Evolutionary conservation across 345 rosid species (phyloP).

Genomic region (Aegle marmelos): DNA sequence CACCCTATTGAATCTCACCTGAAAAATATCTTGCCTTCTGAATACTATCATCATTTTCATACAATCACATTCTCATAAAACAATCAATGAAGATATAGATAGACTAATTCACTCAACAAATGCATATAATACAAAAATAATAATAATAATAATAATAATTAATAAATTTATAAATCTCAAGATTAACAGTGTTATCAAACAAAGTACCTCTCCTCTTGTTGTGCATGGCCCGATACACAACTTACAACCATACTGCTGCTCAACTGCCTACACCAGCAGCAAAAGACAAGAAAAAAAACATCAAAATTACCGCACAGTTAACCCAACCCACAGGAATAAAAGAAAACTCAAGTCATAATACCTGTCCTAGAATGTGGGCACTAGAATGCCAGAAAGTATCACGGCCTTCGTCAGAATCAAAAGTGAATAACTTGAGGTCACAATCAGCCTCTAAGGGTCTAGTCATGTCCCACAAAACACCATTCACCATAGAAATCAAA

Average conservation of each 20-base stretch:
- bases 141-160: background rate
- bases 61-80: background rate
- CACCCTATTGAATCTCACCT: background rate
- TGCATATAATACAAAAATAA: background rate
- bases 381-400: slow-evolving; percentile 99
- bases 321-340: background rate
- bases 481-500: slow-evolving; percentile 72
- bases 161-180: background rate
- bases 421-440: slow-evolving; percentile 66
- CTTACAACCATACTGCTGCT: slow-evolving; percentile 81
- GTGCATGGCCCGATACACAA: slow-evolving; percentile 99
- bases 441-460: slow-evolving; percentile 82
- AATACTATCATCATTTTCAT: background rate
- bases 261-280: slow-evolving; percentile 57
- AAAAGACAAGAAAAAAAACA: background rate
- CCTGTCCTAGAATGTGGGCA: slow-evolving; percentile 98
- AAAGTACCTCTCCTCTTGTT: slow-evolving; percentile 89
- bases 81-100: too few species aligned
- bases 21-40: background rate
- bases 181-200: background rate
- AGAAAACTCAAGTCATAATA: slow-evolving; percentile 6
- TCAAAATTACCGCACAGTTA: slow-evolving; percentile 3
- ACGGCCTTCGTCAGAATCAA: slow-evolving; percentile 76
- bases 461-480: slow-evolving; percentile 86
- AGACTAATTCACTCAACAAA: background rate